Evolutionary conservation across 495 filamentous ascomycete species (phyloP).

Genomic region (Talaromyces ruber): DNA sequence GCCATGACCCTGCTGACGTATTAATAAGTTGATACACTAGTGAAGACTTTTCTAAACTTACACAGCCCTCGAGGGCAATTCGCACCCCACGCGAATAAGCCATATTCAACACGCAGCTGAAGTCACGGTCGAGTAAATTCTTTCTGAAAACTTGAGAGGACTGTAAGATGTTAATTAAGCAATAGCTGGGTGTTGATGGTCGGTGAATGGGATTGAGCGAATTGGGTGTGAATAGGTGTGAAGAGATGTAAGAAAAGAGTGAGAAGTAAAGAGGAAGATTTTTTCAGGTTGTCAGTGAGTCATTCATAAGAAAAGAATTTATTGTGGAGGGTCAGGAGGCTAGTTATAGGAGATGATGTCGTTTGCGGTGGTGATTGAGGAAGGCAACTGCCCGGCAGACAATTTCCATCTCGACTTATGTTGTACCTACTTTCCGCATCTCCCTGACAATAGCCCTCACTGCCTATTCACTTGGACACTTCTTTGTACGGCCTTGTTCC

Average conservation of each 20-base stretch:
- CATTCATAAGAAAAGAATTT: neutral
- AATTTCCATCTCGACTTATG: neutral
- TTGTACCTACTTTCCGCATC: neutral
- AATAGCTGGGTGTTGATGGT: neutral
- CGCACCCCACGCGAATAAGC: conserved; percentile 22
- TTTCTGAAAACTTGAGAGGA: neutral
- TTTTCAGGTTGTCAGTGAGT: neutral
- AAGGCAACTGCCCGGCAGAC: neutral
- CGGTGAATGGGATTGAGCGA: neutral
- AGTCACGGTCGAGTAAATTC: neutral
- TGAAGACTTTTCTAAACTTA: conserved; percentile 32
- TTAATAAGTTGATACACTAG: neutral
- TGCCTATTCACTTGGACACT: neutral
- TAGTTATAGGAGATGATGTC: neutral
- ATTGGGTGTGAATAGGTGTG: neutral
- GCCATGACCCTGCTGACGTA: conserved; percentile 65
- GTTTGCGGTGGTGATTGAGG: neutral
- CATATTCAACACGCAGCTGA: neutral
- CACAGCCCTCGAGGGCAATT: conserved; percentile 72
- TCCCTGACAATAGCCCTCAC: neutral
- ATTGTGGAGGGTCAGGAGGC: neutral
- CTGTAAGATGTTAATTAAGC: neutral
- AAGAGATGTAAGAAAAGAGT: neutral
- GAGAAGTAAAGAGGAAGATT: neutral
- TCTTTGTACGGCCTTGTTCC: neutral